Evolutionary conservation across 371 early-diverging fungal genomes (phyloP), one percentile per base, ranked within the genome.

Genomic region (Syncephalastrum contaminatum): DNA sequence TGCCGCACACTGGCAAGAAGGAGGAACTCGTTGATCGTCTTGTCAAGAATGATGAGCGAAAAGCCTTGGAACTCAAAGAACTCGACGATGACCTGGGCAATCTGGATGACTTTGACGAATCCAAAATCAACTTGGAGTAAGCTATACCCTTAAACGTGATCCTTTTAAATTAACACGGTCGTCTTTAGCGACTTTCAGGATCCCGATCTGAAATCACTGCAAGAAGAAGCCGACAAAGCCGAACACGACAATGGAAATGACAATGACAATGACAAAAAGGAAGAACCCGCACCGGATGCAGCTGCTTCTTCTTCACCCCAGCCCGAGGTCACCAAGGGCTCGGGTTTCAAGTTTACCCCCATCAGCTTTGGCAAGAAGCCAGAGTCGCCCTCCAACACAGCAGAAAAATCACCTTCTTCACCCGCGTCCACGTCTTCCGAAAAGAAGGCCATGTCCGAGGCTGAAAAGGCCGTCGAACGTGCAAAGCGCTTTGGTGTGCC

Each of bases 11-110:
- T 20, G 87, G 87, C 45, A 87, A 85, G 63, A 87, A 87, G 58
- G 87, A 87, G 20, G 87, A 87, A 10, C 63, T 87, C 46, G 79
- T 87, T 53, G 78, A 77, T 47, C 80, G 87, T 41, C 67, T 87
- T 16, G 64, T 85, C 46, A 80, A 85, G 55, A 72, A 79, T 50
- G 81, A 83, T 64, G 75, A 78, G 52, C 63, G 71, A 3, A 80
- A 77, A 42, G 71, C 72, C 4, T 53, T 80, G 52, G 80, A 80
- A 51, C 58, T 73, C 1, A 77, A 72, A 22, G 64, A 71, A 42
- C 60, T 80, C 18, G 84, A 74, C 42, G 73, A 69, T 21, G 74
- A 75, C 30, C 60, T 75, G 43, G 72, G 65, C 30, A 72, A 65
- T 50, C 40, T 79, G 15, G 76, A 74, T 10, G 78, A 74, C 20